phyloP scores from a whole-genome alignment of 2,329 filamentous ascomycete species.

The Pseudohalonectria lignicola region DNA sequence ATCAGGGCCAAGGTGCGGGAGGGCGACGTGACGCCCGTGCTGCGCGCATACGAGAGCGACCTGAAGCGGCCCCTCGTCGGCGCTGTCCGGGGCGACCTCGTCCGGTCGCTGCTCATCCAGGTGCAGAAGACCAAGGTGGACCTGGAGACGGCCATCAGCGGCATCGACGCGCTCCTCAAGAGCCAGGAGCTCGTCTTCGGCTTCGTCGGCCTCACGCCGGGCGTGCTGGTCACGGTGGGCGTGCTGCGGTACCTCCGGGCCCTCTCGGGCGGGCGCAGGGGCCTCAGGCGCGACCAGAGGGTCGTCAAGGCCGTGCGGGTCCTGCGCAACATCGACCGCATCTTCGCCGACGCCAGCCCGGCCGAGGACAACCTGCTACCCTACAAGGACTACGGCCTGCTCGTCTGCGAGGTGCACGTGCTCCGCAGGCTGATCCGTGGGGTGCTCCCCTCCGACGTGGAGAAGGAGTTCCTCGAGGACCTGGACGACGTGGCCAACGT shows the following conservation, averaged over 20 bases:
- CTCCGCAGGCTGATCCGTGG: conserved; percentile 57
- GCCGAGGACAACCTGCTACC: conserved; percentile 64
- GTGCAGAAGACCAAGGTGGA: conserved; percentile 99
- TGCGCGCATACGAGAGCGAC: conserved; percentile 86
- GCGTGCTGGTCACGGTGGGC: conserved; percentile 77
- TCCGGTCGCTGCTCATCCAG: conserved; percentile 86
- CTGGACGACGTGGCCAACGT: conserved; percentile 77
- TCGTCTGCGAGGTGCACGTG: conserved; percentile 83
- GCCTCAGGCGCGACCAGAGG: conserved; percentile 51
- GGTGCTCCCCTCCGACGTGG: conserved; percentile 63
- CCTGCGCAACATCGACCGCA: conserved; percentile 79
- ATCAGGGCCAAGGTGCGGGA: conserved; percentile 75
- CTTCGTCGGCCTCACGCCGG: conserved; percentile 90
- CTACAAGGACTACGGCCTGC: conserved; percentile 84
- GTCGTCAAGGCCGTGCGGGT: conserved; percentile 65
- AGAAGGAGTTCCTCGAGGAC: conserved; percentile 81
- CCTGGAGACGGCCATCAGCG: conserved; percentile 88
- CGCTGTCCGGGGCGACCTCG: conserved; percentile 73
- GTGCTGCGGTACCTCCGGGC: conserved; percentile 60
- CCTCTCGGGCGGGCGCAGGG: conserved; percentile 59
- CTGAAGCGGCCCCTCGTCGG: conserved; percentile 72
- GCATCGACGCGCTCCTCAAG: conserved; percentile 88
- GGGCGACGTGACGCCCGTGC: conserved; percentile 84
- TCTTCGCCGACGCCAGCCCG: conserved; percentile 49
- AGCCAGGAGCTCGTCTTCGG: conserved; percentile 96